Evolutionary conservation across 2,329 filamentous ascomycete species (phyloP).

Genomic region (Diplodia corticola): DNA sequence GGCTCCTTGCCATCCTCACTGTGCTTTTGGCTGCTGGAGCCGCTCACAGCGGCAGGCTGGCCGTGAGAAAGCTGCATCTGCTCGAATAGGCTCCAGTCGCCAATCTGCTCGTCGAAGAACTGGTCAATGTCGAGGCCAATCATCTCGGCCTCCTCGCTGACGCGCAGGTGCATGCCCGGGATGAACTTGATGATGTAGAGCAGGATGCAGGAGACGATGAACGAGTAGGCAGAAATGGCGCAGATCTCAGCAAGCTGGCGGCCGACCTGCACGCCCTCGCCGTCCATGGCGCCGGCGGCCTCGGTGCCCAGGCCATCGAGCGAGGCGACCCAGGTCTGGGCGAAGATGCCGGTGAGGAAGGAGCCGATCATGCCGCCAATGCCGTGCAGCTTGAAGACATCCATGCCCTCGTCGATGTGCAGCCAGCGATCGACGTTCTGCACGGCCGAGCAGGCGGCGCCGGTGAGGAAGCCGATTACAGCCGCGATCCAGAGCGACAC

Average conservation of each 20-base stretch:
- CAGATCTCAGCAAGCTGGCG: conserved; percentile 59
- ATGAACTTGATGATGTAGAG: conserved; percentile 56
- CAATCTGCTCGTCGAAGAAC: conserved; percentile 60
- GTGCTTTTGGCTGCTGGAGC: conserved; percentile 28
- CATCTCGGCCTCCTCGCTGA: conserved; percentile 57
- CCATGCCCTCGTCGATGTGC: conserved; percentile 58
- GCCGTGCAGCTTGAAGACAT: conserved; percentile 62
- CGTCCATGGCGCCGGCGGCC: conserved; percentile 54
- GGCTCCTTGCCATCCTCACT: conserved; percentile 25
- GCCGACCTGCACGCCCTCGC: conserved; percentile 56
- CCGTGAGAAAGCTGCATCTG: conserved; percentile 19
- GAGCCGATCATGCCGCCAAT: conserved; percentile 56
- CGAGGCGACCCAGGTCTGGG: conserved; percentile 48
- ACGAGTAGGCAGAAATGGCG: conserved; percentile 56
- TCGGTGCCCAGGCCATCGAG: conserved; percentile 53
- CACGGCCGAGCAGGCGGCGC: conserved; percentile 51
- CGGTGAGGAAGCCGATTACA: conserved; percentile 58
- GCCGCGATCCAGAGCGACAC: conserved; percentile 56
- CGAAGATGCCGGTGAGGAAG: conserved; percentile 61
- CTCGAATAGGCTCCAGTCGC: conserved; percentile 49
- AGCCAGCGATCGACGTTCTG: conserved; percentile 57
- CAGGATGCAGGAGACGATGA: conserved; percentile 54
- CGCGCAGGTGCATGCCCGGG: conserved; percentile 55
- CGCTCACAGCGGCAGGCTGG: conserved; percentile 9
- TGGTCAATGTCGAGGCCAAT: conserved; percentile 56